A percentile compares a stretch with the other conserved stretches of the same genome.
Conservation (phyloP, 2,329 filamentous ascomycete species). For the Paraconiothyrium sp. region DNA sequence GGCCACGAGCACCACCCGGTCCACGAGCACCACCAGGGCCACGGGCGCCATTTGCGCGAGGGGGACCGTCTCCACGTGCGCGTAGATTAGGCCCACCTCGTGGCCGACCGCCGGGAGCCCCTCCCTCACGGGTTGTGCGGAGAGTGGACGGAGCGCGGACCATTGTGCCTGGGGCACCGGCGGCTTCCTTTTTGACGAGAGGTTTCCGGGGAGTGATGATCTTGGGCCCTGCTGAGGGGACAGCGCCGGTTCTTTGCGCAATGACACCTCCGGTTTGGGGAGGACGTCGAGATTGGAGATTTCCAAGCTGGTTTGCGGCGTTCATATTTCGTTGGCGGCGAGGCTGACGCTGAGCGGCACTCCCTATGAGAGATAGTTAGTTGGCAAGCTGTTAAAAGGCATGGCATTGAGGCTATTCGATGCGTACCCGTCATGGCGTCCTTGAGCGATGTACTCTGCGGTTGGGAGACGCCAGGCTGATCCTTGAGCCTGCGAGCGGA, state of each 20-base stretch:
- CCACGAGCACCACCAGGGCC: slow-evolving; percentile 11
- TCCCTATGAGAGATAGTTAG: slow-evolving; percentile 2
- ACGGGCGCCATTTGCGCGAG: slow-evolving; percentile 17
- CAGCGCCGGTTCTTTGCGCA: slow-evolving; percentile 5
- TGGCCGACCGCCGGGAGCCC: slow-evolving; percentile 1
- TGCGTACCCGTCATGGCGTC: slow-evolving; percentile 29
- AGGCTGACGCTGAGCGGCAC: slow-evolving; percentile 25
- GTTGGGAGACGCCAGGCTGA: slow-evolving; percentile 25
- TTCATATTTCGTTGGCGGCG: slow-evolving; percentile 37
- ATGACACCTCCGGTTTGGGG: slow-evolving; percentile 19
- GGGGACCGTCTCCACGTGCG: slow-evolving; percentile 26
- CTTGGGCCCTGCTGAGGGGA: slow-evolving; percentile 9
- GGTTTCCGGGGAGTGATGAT: slow-evolving; percentile 19
- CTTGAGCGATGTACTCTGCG: slow-evolving; percentile 3
- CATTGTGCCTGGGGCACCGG: slow-evolving; percentile 36
- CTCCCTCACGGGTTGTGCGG: slow-evolving; percentile 28
- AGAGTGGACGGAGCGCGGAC: slow-evolving; percentile 42
- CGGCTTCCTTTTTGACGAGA: slow-evolving; percentile 18
- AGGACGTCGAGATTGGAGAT: slow-evolving; percentile 34
- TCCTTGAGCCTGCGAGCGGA: slow-evolving; percentile 39
- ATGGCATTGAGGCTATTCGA: slow-evolving; percentile 3
- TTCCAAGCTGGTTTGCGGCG: slow-evolving; percentile 39
- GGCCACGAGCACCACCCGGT: slow-evolving; percentile 18
- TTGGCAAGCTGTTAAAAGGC: slow-evolving; percentile 3
- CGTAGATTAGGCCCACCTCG: slow-evolving; percentile 38